These are phyloP conservation scores for Luffa aegyptiaca DNA, from an alignment of 306 rosid genomes.

Conservation along the genomic window DNA sequence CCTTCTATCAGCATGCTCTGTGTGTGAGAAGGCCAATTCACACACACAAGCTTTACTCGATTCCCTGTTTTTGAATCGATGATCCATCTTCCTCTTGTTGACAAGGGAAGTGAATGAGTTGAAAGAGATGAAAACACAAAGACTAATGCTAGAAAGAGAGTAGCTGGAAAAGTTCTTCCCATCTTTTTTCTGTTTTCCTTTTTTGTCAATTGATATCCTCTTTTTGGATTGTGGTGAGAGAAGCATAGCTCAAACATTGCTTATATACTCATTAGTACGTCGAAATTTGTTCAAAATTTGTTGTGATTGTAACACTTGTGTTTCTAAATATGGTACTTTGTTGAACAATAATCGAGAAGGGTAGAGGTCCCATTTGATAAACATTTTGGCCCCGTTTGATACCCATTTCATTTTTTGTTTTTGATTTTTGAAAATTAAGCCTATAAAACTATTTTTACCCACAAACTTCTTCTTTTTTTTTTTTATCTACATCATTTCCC, in stretches of 20 bases:
- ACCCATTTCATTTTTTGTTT: too few species aligned
- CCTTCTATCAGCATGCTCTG: constrained; percentile 42
- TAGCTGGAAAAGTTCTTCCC: neutral
- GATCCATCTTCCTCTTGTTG: constrained; percentile 33
- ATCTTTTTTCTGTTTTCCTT: neutral
- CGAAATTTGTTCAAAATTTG: neutral
- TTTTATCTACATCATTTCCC: too few species aligned
- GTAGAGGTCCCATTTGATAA: too few species aligned
- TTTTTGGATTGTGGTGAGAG: neutral
- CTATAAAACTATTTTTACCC: too few species aligned
- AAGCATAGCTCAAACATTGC: neutral
- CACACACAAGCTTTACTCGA: constrained; percentile 29
- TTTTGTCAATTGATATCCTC: neutral
- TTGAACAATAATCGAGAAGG: neutral
- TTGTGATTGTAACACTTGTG: neutral
- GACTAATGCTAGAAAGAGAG: neutral
- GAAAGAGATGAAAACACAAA: neutral
- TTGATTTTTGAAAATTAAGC: too few species aligned
- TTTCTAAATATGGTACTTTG: neutral
- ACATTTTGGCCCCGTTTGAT: too few species aligned
- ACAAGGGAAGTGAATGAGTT: constrained; percentile 18
- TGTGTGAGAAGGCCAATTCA: constrained; percentile 36
- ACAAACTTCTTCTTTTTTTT: too few species aligned
- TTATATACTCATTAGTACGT: neutral
- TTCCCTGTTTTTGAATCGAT: constrained; percentile 19